These are phyloP conservation scores for Glonium stellatum DNA, from an alignment of 495 filamentous ascomycete species.

Conservation along the genomic window DNA sequence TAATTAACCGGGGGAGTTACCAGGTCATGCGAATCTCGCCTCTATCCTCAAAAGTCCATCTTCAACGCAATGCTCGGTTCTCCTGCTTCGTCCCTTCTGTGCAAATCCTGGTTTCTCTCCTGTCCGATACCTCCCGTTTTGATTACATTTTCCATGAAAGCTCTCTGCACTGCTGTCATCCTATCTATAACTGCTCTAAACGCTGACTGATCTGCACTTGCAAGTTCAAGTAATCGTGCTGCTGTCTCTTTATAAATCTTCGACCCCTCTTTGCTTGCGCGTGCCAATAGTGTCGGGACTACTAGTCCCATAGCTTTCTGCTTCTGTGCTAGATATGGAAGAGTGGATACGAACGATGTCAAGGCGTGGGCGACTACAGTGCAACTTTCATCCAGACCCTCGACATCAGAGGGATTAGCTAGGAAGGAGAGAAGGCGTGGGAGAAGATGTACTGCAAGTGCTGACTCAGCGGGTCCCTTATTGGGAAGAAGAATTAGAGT, in stretches of 20 bases:
- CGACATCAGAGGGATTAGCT: conserved; percentile 52
- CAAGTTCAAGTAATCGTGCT: conserved; percentile 69
- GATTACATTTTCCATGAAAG: conserved; percentile 78
- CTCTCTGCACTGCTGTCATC: conserved; percentile 64
- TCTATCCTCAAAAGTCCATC: conserved; percentile 64
- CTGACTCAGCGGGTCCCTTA: conserved; percentile 61
- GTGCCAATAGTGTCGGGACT: conserved; percentile 68
- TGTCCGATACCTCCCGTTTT: conserved; percentile 43
- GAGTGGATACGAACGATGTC: conserved; percentile 55
- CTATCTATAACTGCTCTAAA: conserved; percentile 70
- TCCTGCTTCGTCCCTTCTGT: conserved; percentile 48
- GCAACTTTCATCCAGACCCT: conserved; percentile 68
- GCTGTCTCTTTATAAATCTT: conserved; percentile 62
- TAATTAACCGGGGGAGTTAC: too few relatives aligned
- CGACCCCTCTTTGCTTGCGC: conserved; percentile 51
- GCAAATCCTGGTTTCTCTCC: conserved; percentile 35
- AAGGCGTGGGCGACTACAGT: conserved; percentile 64
- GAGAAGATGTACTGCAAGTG: conserved; percentile 64
- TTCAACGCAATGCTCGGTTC: conserved; percentile 87
- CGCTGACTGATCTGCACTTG: conserved; percentile 58
- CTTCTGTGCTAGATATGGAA: conserved; percentile 42
- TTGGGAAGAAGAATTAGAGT: conserved; percentile 62
- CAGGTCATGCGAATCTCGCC: neutral
- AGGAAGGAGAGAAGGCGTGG: conserved; percentile 72
- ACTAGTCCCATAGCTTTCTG: conserved; percentile 63